Evolutionary conservation across 228 moss, liverwort and hornwort genomes (phyloP).

Genomic region (Sphagnum fallax): DNA sequence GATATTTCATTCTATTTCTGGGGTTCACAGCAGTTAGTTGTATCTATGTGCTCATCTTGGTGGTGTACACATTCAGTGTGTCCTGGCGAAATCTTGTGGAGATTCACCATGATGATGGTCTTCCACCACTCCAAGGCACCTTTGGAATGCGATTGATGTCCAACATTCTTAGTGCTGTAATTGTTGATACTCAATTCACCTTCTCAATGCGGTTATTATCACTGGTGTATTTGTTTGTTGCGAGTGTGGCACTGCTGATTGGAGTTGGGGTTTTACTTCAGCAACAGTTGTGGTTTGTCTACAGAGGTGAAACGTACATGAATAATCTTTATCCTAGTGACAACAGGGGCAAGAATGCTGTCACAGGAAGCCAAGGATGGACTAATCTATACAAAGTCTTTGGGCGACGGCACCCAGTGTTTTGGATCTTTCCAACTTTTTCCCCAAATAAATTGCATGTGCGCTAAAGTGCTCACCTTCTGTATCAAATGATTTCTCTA

Average conservation of each 20-base stretch:
- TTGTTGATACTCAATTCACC: slow-evolving; percentile 27
- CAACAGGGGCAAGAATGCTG: slow-evolving; percentile 3
- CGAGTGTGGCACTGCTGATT: slow-evolving; percentile 48
- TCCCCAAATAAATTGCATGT: slow-evolving; percentile 59
- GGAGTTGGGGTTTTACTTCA: slow-evolving; percentile 76
- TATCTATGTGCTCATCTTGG: slow-evolving; percentile 60
- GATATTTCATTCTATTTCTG: slow-evolving; percentile 78
- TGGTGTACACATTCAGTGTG: slow-evolving; percentile 31
- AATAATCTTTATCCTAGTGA: slow-evolving; percentile 36
- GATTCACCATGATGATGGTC: slow-evolving; percentile 14
- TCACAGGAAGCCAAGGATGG: slow-evolving; percentile 45
- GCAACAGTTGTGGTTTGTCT: slow-evolving; percentile 76
- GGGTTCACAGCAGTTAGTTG: slow-evolving; percentile 59
- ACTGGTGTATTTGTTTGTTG: slow-evolving; percentile 58
- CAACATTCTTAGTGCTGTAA: slow-evolving; percentile 22
- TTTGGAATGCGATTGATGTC: slow-evolving; percentile 19
- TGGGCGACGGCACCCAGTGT: slow-evolving; percentile 55
- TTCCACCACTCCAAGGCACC: slow-evolving; percentile 8
- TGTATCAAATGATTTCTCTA: no score
- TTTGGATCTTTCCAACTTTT: slow-evolving; percentile 66
- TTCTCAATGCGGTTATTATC: slow-evolving; percentile 57
- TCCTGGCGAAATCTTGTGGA: slow-evolving; percentile 57
- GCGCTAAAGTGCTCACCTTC: slow-evolving; percentile 18
- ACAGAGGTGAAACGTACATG: slow-evolving; percentile 59
- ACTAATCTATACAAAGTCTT: slow-evolving; percentile 65